Conservation (phyloP, 345 rosid species). For the Bruguiera gymnorhiza region DNA sequence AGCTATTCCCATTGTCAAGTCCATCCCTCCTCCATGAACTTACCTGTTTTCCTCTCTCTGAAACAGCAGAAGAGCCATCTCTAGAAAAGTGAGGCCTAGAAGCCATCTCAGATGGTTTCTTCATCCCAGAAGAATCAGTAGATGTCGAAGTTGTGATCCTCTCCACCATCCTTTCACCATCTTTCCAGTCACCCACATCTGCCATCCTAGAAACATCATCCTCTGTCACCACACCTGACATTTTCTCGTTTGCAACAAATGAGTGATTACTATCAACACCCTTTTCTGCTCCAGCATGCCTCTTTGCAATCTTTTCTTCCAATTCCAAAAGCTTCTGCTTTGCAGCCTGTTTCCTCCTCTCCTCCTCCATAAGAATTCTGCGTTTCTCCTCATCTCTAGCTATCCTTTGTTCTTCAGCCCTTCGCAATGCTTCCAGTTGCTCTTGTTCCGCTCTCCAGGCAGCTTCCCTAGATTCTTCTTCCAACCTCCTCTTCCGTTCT, state of each 20-base stretch:
- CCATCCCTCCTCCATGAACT: constrained; percentile 75
- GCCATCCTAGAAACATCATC: constrained; percentile 38
- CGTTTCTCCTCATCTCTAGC: constrained; percentile 91
- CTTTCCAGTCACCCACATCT: constrained; percentile 83
- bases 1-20: constrained; percentile 57
- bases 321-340: constrained; percentile 90
- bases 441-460: constrained; percentile 92
- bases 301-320: constrained; percentile 89
- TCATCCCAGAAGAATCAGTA: constrained; percentile 58
- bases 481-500: constrained; percentile 64
- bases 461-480: constrained; percentile 87
- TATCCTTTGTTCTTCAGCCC: constrained; percentile 77
- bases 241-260: constrained; percentile 47
- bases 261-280: constrained; percentile 43
- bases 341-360: constrained; percentile 95
- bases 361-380: constrained; percentile 79
- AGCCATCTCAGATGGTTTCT: constrained; percentile 51
- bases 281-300: constrained; percentile 58
- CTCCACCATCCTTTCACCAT: constrained; percentile 85
- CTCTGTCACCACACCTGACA: constrained; percentile 40
- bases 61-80: constrained; percentile 50
- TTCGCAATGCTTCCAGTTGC: constrained; percentile 58
- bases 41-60: constrained; percentile 54
- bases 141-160: constrained; percentile 74
- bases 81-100: constrained; percentile 46